Evolutionary conservation across 2,329 filamentous ascomycete species (phyloP), one percentile per base, ranked within the genome.

Genomic region (Zasmidium citrigriseum): DNA sequence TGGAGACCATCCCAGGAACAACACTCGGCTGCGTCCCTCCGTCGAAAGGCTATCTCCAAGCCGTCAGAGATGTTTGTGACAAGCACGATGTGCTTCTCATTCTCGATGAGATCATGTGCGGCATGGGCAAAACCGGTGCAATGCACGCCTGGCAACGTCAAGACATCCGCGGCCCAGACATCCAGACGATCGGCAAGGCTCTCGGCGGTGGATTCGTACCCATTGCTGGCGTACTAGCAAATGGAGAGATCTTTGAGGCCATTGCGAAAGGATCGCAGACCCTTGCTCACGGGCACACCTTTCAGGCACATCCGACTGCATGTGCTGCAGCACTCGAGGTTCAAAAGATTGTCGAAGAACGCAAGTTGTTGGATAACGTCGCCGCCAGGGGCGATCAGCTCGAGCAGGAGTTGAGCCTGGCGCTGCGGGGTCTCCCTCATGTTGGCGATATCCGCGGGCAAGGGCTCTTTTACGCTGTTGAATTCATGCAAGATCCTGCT

Each of bases 101-200:
- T 22, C 60, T 83, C 0, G 83, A 85, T 54, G 81, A 85, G 54
- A 61, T 72, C 24, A 68, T 71, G 59, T 69, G 63, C 29, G 58
- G 58, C 12, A 55, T 52, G 25, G 69, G 68, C 12, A 55, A 65
- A 9, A 67, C 63, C 0, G 69, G 69, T 1, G 68, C 65, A 1
- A 51, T 64, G 22, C 61, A 66, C 48, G 70, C 70, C 0, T 72
- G 64, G 61, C 41, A 72, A 55, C 21, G 12, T 7, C 57, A 64
- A 18, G 61, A 63, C 24, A 77, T 71, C 0, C 74, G 81, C 9
- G 77, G 78, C 0, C 87, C 86, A 0, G 86, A 89, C 64, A 77
- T 89, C 1, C 79, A 86, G 67, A 83, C 84, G 0, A 72, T 88
- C 2, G 87, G 83, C 0, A 89, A 89, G 67, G 84, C 83, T 0